Conservation (phyloP, 106 monocot genomes). For the Dendrobium catenatum region DNA sequence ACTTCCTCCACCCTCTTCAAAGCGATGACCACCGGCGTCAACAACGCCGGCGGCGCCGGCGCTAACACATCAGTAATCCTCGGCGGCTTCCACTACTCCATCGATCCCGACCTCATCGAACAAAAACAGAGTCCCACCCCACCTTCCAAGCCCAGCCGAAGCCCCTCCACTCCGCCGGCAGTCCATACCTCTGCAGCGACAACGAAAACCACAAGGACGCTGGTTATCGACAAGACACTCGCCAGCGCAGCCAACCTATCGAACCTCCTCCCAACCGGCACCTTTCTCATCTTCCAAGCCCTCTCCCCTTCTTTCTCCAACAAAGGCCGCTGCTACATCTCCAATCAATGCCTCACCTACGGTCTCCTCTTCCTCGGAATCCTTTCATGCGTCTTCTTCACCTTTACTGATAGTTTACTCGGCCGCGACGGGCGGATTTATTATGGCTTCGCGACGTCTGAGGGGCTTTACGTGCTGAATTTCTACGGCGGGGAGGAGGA, state of each 20-base stretch:
- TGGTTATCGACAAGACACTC: conserved; percentile 16
- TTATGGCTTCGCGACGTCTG: conserved; percentile 33
- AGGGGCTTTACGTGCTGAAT: conserved; percentile 38
- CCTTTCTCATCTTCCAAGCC: conserved; percentile 41
- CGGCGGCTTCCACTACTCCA: background rate
- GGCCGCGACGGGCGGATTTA: conserved; percentile 39
- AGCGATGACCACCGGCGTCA: background rate
- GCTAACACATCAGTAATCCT: background rate
- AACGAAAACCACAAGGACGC: background rate
- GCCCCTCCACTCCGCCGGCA: background rate
- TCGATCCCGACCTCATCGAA: background rate
- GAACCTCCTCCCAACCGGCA: conserved; percentile 37
- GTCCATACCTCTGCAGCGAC: too few relatives aligned
- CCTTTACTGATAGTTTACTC: conserved; percentile 48
- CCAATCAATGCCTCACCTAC: conserved; percentile 36
- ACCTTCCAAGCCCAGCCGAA: background rate
- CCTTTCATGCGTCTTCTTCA: conserved; percentile 46
- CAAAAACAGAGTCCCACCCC: background rate
- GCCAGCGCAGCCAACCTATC: conserved; percentile 15
- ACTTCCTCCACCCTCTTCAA: background rate
- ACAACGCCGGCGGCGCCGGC: background rate
- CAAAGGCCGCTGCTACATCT: conserved; percentile 36
- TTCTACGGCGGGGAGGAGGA: conserved; percentile 17
- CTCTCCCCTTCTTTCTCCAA: conserved; percentile 50
- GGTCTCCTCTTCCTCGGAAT: conserved; percentile 26